Evolutionary conservation across 2,329 filamentous ascomycete genomes (phyloP).

Genomic region (Exophiala sideris): DNA sequence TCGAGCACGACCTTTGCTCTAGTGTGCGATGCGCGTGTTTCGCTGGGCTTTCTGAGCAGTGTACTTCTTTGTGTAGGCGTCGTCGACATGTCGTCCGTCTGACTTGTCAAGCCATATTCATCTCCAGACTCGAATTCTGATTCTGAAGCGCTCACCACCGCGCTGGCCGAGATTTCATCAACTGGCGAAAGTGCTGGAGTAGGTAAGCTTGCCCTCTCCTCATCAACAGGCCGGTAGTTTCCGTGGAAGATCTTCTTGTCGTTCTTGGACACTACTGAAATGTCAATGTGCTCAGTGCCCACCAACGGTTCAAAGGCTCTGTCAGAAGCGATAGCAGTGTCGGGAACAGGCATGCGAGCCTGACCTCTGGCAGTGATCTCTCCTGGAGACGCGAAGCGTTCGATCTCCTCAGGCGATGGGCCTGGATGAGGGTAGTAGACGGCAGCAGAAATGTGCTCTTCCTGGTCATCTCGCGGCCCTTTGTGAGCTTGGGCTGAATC

Average conservation of each 20-base stretch:
- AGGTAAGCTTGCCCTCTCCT: conserved; percentile 7
- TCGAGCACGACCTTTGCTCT: conserved; percentile 92
- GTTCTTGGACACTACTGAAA: conserved; percentile 59
- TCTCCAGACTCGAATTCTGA: conserved; percentile 44
- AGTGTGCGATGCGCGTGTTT: conserved; percentile 44
- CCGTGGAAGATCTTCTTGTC: conserved; percentile 61
- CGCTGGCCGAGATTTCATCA: conserved; percentile 16
- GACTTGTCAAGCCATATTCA: conserved; percentile 48
- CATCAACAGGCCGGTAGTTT: conserved; percentile 37
- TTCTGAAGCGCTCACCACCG: conserved; percentile 38
- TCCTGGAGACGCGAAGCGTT: conserved; percentile 23
- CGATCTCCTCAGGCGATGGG: conserved; percentile 41
- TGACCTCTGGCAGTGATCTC: conserved; percentile 11
- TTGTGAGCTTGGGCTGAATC: neutral
- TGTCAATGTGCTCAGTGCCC: conserved; percentile 53
- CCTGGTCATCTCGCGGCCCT: conserved; percentile 58
- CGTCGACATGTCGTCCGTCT: conserved; percentile 52
- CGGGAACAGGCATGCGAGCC: neutral
- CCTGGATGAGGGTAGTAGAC: conserved; percentile 63
- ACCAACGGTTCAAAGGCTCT: conserved; percentile 4
- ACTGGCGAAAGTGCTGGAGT: conserved; percentile 18
- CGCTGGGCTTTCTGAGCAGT: conserved; percentile 28
- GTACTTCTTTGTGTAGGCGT: conserved; percentile 44
- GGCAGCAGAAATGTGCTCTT: conserved; percentile 63
- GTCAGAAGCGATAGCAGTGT: conserved; percentile 12